Conservation (phyloP, 2,329 filamentous ascomycete genomes). For the Tolypocladium amazonense region DNA sequence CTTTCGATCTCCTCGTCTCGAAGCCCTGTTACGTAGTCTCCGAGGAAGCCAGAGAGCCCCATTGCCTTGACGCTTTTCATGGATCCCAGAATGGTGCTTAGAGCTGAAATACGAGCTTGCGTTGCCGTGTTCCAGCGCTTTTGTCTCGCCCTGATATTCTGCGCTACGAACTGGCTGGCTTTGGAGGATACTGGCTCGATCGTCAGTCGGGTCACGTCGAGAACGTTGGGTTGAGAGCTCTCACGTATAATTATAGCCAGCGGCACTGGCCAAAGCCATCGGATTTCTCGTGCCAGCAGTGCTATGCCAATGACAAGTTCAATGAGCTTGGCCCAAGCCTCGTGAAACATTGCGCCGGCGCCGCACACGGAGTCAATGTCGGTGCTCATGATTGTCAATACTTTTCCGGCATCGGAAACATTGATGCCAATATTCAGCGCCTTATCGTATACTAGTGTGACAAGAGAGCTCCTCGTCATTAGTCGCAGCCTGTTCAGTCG, state of each 20-base stretch:
- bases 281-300: slow-evolving; percentile 18
- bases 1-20: background rate
- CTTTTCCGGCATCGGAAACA: background rate
- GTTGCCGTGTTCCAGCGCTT: background rate
- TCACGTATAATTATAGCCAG: background rate
- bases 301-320: slow-evolving; percentile 28
- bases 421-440: background rate
- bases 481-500: background rate
- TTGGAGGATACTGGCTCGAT: background rate
- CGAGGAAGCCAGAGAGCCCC: background rate
- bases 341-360: slow-evolving; percentile 26
- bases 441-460: background rate
- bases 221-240: background rate
- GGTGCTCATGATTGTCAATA: slow-evolving; percentile 10
- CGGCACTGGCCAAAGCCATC: background rate
- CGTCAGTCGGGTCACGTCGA: background rate
- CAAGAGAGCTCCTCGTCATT: background rate
- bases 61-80: background rate
- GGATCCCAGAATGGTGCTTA: background rate
- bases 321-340: slow-evolving; percentile 28
- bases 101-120: background rate
- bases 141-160: background rate
- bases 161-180: background rate
- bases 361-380: slow-evolving; percentile 24
- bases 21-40: background rate